Base-by-base conservation (phyloP, 768 basidiomycete genomes). In the Inosperma sp. region DNA sequence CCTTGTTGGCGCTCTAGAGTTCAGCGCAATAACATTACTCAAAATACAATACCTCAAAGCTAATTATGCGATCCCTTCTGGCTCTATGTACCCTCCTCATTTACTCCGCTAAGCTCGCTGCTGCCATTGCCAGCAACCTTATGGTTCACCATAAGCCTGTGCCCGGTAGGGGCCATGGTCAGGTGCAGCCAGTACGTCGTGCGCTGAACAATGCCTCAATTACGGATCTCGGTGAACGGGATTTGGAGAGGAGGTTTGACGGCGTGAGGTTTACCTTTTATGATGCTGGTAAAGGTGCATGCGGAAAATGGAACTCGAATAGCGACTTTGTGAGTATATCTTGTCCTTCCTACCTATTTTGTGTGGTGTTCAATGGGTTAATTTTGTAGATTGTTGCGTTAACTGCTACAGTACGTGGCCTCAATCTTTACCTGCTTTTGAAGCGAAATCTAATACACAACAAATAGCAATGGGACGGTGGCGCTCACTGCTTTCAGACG, bases 201-300 rank as follows among this genome's bases (percentile, higher is more conserved):
- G 47, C 17, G 29, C 37, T 22, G 51, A 41, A 13, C 35, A 44
- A 27, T 21, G 37, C 23, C n/a, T n/a, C n/a, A 7, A 7, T 47
- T 17, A 29, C 37, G 36, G 30, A 8, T 7, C 22, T 61, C 30
- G 58, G 57, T 23, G 40, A 51, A 9, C 58, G 56, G 35, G 27
- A 46, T 14, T 40, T 79, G 41, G 68, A 71, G 35, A 75, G 70
- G 56, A 75, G 78, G 8, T 76, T 66, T 52, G 55, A 55, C 31
- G 54, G 54, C 37, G 66, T 73, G 3, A 73, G 75, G 42, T 79
- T 80, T 60, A 78, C 81, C n/a, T 84, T 72, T 51, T 84, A 81
- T 56, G 74, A 72, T 42, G 65, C 63, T 36, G 67, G 65, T 6
- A 57, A 63, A 10, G 68, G 68, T 22, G 68, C 68, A 41, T 69